Conservation (phyloP, 331 rosid species). For the Cydonia oblonga region DNA sequence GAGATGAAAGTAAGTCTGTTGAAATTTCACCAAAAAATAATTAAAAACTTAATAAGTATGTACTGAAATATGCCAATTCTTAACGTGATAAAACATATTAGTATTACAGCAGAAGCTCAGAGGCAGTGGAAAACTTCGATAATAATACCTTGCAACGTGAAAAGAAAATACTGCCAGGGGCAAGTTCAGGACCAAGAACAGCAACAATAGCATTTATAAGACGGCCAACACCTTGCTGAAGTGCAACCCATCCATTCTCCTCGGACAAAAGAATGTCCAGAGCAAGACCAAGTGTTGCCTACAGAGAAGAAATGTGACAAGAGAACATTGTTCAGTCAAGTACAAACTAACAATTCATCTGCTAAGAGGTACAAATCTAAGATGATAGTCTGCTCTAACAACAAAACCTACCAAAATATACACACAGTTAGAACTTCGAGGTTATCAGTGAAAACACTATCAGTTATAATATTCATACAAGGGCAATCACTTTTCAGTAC, state of each 20-base stretch:
- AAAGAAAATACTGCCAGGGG: conserved; percentile 95
- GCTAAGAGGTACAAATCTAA: background rate
- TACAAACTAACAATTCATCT: conserved; percentile 11
- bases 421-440: background rate
- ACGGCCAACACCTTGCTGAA: conserved; percentile 96
- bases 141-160: conserved; percentile 81
- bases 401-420: background rate
- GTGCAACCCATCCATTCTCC: conserved; percentile 80
- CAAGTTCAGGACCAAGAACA: conserved; percentile 96
- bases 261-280: conserved; percentile 91
- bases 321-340: background rate
- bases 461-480: background rate
- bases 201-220: conserved; percentile 88
- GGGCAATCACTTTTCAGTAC: background rate
- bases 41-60: background rate
- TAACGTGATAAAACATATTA: background rate
- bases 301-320: conserved; percentile 6
- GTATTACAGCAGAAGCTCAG: background rate
- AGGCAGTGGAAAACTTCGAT: background rate
- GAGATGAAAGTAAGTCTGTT: background rate
- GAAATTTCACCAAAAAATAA: background rate
- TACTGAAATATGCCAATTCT: conserved; percentile 9
- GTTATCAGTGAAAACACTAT: background rate
- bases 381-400: background rate
- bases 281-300: conserved; percentile 93